Conservation (phyloP, 2,329 filamentous ascomycete genomes). For the Knufia petricola region DNA sequence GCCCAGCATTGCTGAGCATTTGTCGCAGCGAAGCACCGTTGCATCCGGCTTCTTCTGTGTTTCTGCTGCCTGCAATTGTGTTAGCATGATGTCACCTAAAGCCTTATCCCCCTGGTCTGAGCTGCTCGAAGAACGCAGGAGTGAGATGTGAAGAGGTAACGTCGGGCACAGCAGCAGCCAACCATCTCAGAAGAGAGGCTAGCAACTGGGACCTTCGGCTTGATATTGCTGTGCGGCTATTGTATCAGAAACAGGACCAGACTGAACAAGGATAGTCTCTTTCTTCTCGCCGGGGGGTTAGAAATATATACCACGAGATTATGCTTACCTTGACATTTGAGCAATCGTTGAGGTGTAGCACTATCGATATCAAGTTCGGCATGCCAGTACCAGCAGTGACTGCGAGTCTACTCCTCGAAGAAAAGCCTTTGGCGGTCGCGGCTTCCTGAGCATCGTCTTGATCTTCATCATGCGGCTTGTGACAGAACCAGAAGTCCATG, state of each 20-base stretch:
- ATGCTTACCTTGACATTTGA: conserved; percentile 31
- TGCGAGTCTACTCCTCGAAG: conserved; percentile 64
- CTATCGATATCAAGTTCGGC: conserved; percentile 69
- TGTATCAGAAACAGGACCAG: conserved; percentile 50
- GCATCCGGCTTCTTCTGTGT: background rate
- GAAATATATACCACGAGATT: conserved; percentile 6
- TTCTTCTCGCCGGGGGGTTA: conserved; percentile 45
- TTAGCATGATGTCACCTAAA: conserved; percentile 8
- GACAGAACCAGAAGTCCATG: conserved; percentile 99
- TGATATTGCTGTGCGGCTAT: conserved; percentile 43
- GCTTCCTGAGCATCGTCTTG: conserved; percentile 38
- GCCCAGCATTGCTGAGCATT: conserved; percentile 1
- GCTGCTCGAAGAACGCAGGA: conserved; percentile 16
- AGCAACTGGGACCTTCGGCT: conserved; percentile 10
- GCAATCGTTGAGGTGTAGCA: conserved; percentile 62
- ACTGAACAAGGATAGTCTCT: conserved; percentile 37
- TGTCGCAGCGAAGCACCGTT: background rate
- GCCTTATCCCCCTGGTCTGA: conserved; percentile 27
- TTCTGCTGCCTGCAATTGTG: conserved; percentile 5
- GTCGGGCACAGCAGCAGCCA: conserved; percentile 25
- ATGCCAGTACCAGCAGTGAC: conserved; percentile 61
- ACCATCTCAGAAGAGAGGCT: conserved; percentile 25
- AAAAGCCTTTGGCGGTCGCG: conserved; percentile 60
- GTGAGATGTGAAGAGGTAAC: conserved; percentile 15
- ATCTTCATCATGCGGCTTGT: conserved; percentile 61